phyloP scores from a whole-genome alignment of 1,284 basidiomycete genomes.

The Taiwanofungus camphoratus region DNA sequence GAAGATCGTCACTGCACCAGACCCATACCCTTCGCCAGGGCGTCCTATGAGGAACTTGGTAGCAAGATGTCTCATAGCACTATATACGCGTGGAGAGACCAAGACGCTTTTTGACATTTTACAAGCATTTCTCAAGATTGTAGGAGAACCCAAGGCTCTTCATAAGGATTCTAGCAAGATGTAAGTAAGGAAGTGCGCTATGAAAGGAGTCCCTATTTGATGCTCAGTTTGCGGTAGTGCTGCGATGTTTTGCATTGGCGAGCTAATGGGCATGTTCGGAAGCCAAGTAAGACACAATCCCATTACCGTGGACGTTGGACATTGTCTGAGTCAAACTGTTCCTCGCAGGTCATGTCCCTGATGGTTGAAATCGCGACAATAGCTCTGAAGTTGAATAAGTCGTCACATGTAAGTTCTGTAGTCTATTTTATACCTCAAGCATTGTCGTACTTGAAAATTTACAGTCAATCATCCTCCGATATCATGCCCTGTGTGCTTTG shows the following conservation, averaged over 20 bases:
- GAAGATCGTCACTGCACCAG: slow-evolving; percentile 54
- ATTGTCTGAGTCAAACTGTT: slow-evolving; percentile 1
- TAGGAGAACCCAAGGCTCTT: slow-evolving; percentile 62
- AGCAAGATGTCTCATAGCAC: slow-evolving; percentile 68
- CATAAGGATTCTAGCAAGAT: slow-evolving; percentile 64
- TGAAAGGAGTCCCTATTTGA: not conserved
- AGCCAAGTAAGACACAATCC: slow-evolving; percentile 56
- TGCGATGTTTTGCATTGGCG: slow-evolving; percentile 79
- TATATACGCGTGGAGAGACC: slow-evolving; percentile 83
- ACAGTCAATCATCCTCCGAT: slow-evolving; percentile 77
- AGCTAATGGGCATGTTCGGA: slow-evolving; percentile 82
- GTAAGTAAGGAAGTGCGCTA: slow-evolving; percentile 36
- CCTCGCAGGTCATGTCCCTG: slow-evolving; percentile 90
- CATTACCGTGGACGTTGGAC: not conserved
- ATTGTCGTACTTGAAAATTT: too few species aligned
- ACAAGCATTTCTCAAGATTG: slow-evolving; percentile 72
- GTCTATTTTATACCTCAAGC: too few species aligned
- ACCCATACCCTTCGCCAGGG: slow-evolving; percentile 73
- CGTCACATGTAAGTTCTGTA: slow-evolving; percentile 59
- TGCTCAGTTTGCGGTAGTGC: slow-evolving; percentile 39
- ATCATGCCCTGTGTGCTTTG: slow-evolving; percentile 75
- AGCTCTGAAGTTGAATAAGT: slow-evolving; percentile 62
- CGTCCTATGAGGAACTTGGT: slow-evolving; percentile 79
- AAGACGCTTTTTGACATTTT: slow-evolving; percentile 84
- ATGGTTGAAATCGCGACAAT: slow-evolving; percentile 78